Evolutionary conservation across 257 asterid genomes (phyloP).

Genomic region (Thymus quinquecostatus): DNA sequence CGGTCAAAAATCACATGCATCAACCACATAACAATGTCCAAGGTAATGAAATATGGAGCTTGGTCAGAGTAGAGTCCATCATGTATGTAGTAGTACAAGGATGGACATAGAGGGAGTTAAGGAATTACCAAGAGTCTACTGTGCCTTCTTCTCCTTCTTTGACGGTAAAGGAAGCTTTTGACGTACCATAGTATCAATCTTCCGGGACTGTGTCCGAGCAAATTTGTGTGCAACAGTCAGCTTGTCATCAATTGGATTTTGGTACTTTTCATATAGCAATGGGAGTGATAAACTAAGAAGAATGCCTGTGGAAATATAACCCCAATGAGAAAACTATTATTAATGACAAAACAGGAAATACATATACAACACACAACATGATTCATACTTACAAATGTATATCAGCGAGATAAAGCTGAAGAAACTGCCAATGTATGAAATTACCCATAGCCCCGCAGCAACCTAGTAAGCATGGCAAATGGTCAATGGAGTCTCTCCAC

Average conservation of each 20-base stretch:
- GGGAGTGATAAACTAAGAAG: conserved; percentile 82
- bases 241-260: conserved; percentile 74
- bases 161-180: conserved; percentile 53
- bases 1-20: conserved; percentile 9
- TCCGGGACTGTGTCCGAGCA: conserved; percentile 55
- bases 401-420: conserved; percentile 73
- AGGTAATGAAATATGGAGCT: neutral
- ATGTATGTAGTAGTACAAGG: neutral
- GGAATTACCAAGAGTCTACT: conserved; percentile 53
- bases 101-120: conserved; percentile 3
- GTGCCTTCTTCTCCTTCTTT: conserved; percentile 75
- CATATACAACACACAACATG: conserved; percentile 7
- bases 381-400: conserved; percentile 61
- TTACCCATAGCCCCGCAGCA: conserved; percentile 59
- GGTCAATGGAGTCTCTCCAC: conserved; percentile 16
- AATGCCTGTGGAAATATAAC: conserved; percentile 52
- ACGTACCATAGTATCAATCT: conserved; percentile 50
- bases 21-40: conserved; percentile 13
- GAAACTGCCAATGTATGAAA: conserved; percentile 81
- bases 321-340: conserved; percentile 10
- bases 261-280: conserved; percentile 72
- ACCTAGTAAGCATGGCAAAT: conserved; percentile 55
- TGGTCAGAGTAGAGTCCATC: neutral
- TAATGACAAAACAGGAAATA: neutral
- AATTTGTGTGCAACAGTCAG: conserved; percentile 49